Conservation (phyloP, 495 filamentous ascomycete genomes). For the Acidiella bohemica region DNA sequence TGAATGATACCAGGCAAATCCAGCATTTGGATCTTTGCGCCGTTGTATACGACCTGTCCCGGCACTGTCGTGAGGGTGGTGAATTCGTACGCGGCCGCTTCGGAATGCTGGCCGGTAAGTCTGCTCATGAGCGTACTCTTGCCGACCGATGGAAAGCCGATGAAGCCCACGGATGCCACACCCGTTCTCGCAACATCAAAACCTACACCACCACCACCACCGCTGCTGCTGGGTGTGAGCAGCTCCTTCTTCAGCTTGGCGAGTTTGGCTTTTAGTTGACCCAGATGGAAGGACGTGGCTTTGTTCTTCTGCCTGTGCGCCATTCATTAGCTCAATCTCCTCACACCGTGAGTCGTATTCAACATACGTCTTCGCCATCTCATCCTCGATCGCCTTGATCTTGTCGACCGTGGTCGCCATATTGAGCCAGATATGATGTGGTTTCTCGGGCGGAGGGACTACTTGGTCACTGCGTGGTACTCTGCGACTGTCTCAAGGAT, state of each 20-base stretch:
- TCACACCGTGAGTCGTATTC: neutral
- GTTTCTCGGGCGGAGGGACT: neutral
- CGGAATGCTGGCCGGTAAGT: slow-evolving; percentile 91
- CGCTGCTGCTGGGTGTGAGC: slow-evolving; percentile 66
- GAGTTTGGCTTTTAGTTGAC: slow-evolving; percentile 95
- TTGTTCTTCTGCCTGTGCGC: slow-evolving; percentile 57
- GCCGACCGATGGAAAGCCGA: slow-evolving; percentile 86
- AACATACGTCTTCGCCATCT: slow-evolving; percentile 76
- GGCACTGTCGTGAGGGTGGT: slow-evolving; percentile 96
- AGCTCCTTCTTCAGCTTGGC: slow-evolving; percentile 95
- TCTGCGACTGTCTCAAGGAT: neutral
- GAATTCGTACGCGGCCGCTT: slow-evolving; percentile 96
- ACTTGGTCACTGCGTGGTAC: neutral
- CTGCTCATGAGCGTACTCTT: slow-evolving; percentile 95
- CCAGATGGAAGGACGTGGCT: slow-evolving; percentile 74
- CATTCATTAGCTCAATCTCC: neutral
- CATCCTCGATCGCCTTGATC: slow-evolving; percentile 97
- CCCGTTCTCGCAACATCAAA: slow-evolving; percentile 98
- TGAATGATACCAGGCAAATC: slow-evolving; percentile 98
- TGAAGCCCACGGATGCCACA: slow-evolving; percentile 73
- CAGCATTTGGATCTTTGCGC: slow-evolving; percentile 95
- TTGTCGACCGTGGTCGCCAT: slow-evolving; percentile 97
- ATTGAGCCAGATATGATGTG: slow-evolving; percentile 26
- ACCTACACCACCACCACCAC: slow-evolving; percentile 68
- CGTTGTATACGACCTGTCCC: slow-evolving; percentile 92